phyloP scores from a whole-genome alignment of 2,329 filamentous ascomycete genomes.

The Talaromyces sp. region DNA sequence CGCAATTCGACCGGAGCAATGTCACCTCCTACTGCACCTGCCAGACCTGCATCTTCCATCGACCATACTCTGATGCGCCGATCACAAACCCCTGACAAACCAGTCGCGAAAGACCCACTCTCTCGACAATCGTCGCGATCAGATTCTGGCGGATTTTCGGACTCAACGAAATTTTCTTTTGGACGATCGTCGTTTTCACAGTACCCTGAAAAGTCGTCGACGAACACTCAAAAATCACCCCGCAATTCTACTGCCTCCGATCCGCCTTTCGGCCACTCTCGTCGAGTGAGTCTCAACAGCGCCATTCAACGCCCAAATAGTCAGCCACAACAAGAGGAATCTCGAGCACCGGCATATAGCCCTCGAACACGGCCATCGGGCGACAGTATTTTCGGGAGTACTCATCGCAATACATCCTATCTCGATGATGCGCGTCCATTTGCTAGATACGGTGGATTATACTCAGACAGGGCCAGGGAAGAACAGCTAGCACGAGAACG shows the following conservation, averaged over 20 bases:
- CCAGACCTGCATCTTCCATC: constrained; percentile 44
- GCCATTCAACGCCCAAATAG: constrained; percentile 43
- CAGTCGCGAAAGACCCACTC: constrained; percentile 48
- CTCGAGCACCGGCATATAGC: constrained; percentile 35
- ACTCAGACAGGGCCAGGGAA: constrained; percentile 35
- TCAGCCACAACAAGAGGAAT: constrained; percentile 38
- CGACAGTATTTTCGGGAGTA: constrained; percentile 24
- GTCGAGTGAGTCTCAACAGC: constrained; percentile 44
- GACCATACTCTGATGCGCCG: constrained; percentile 63
- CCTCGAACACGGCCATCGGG: constrained; percentile 30
- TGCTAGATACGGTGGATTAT: constrained; percentile 31
- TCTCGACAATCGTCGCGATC: constrained; percentile 37
- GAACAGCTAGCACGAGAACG: constrained; percentile 32
- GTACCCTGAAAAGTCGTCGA: constrained; percentile 35
- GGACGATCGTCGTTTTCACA: constrained; percentile 32
- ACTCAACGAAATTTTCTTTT: constrained; percentile 33
- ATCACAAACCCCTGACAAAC: constrained; percentile 70
- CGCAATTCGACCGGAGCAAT: constrained; percentile 36
- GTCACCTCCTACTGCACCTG: constrained; percentile 42
- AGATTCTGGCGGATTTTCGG: constrained; percentile 33
- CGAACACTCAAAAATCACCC: constrained; percentile 32
- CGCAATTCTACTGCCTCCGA: constrained; percentile 34
- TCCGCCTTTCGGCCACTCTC: constrained; percentile 31
- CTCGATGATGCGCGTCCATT: constrained; percentile 32
- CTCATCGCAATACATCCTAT: constrained; percentile 29